phyloP scores from a whole-genome alignment of 768 basidiomycete species.

The Tricholoma terreum region DNA sequence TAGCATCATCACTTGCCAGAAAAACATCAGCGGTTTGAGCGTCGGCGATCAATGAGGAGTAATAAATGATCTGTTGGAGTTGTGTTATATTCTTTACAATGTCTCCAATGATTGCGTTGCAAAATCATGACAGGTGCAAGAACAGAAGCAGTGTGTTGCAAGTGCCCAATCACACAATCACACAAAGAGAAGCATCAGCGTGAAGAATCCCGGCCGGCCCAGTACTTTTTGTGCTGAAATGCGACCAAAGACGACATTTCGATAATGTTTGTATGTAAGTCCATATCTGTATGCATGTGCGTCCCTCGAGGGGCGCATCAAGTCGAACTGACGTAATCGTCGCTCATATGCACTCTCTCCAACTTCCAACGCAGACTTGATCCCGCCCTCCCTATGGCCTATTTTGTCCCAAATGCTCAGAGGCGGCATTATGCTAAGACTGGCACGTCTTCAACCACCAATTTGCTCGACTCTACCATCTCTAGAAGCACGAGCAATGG shows the following conservation, averaged over 20 bases:
- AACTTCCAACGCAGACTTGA: neutral
- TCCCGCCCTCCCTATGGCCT: constrained; percentile 25
- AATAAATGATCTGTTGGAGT: neutral
- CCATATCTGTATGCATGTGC: too few species aligned
- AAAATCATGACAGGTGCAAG: neutral
- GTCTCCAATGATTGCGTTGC: neutral
- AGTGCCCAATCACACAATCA: neutral
- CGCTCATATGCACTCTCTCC: neutral
- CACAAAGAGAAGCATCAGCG: too few species aligned
- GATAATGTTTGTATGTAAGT: neutral
- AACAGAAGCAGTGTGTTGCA: neutral
- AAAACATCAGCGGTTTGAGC: neutral
- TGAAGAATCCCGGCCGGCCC: too few species aligned
- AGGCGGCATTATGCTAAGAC: constrained; percentile 39
- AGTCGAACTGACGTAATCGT: neutral
- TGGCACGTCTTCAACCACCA: constrained; percentile 47
- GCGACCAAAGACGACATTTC: neutral
- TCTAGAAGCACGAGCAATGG: constrained; percentile 25
- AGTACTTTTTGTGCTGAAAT: too few species aligned
- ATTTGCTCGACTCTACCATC: constrained; percentile 39
- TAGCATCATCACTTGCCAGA: neutral
- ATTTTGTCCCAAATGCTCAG: constrained; percentile 35
- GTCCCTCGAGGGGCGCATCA: neutral
- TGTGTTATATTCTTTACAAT: neutral
- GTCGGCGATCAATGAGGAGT: neutral